phyloP scores from a whole-genome alignment of 352 stramenopile species.

The Phytophthora crassamura region DNA sequence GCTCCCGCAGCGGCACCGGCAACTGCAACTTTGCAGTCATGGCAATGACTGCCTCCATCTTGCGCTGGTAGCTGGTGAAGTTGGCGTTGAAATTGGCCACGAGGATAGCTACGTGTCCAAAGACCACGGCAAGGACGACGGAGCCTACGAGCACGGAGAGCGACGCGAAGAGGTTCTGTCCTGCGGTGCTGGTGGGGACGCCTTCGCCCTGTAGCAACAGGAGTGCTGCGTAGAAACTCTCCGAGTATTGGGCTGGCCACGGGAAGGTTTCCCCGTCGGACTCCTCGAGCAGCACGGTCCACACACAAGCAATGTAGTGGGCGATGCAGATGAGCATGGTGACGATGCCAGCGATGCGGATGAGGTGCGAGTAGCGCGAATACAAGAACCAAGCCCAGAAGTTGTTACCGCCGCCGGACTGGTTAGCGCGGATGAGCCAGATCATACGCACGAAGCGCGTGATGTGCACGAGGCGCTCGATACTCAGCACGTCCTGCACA shows the following conservation, averaged over 20 bases:
- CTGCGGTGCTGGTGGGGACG: constrained; percentile 15
- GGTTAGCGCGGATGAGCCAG: neutral
- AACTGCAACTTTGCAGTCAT: constrained; percentile 55
- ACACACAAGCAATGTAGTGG: constrained; percentile 54
- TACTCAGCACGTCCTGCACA: constrained; percentile 8
- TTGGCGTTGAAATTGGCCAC: constrained; percentile 62
- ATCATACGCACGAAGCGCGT: constrained; percentile 31
- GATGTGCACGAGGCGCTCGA: constrained; percentile 17
- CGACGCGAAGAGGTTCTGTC: constrained; percentile 42
- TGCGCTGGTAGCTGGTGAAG: constrained; percentile 54
- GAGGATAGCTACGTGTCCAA: constrained; percentile 57
- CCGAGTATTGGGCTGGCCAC: constrained; percentile 25
- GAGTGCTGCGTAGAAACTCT: constrained; percentile 48
- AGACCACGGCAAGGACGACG: constrained; percentile 56
- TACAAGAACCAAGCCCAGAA: constrained; percentile 38
- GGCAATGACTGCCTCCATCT: constrained; percentile 62
- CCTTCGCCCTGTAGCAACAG: constrained; percentile 57
- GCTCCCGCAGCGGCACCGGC: constrained; percentile 45
- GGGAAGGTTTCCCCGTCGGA: too few species aligned
- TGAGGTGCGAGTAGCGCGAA: constrained; percentile 35
- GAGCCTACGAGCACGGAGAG: constrained; percentile 49
- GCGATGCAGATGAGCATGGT: constrained; percentile 43
- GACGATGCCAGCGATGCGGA: constrained; percentile 40
- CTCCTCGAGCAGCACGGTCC: constrained; percentile 27
- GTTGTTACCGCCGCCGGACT: neutral